Conservation (phyloP, 139 green algal species). For the Volvox reticuliferus region DNA sequence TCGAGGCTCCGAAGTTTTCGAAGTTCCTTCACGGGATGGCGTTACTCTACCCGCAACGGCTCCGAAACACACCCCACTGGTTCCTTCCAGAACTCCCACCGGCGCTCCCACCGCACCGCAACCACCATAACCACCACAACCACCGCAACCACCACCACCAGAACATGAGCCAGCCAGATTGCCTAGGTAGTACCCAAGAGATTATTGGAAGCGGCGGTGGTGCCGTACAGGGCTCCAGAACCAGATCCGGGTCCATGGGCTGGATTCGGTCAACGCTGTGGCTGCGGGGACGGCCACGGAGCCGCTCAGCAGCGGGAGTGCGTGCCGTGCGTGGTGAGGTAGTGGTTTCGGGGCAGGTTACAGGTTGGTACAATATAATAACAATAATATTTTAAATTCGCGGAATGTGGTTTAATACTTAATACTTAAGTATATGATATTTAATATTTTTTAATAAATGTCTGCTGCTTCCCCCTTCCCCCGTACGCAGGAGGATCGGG, state of each 20-base stretch:
- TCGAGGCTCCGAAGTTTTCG: slow-evolving; percentile 86
- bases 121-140: background rate
- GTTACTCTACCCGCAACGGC: slow-evolving; percentile 54
- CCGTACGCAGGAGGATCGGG: no score
- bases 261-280: slow-evolving; percentile 19
- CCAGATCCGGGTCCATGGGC: background rate
- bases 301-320: background rate
- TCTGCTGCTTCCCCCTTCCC: no score
- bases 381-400: no score
- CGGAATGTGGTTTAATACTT: no score
- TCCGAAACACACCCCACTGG: slow-evolving; percentile 81
- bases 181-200: background rate
- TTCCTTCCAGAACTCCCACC: slow-evolving; percentile 67
- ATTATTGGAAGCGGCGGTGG: no score
- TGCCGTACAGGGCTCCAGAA: background rate
- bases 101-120: no score
- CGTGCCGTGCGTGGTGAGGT: background rate
- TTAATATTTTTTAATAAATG: no score
- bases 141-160: background rate
- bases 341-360: background rate
- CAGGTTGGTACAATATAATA: no score
- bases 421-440: no score
- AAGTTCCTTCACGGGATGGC: slow-evolving; percentile 86
- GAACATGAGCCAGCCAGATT: background rate
- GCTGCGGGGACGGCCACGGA: background rate